A percentile compares a stretch with the other conserved stretches of the same genome.
phyloP scores from a whole-genome alignment of 164 flowering plant species.

The Chimonanthus salicifolius region DNA sequence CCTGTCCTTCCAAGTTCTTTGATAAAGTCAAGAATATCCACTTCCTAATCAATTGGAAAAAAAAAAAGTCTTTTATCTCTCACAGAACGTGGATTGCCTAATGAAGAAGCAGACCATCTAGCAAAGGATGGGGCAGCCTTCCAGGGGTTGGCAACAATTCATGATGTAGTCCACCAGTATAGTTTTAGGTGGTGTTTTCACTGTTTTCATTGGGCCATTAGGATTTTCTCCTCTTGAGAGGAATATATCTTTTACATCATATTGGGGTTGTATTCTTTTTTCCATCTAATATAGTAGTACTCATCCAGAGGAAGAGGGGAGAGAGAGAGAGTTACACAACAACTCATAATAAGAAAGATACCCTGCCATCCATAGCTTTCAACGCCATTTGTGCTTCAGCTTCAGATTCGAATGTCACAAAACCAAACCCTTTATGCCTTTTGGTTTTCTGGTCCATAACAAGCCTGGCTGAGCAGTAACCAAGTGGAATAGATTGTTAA shows the following conservation, averaged over 20 bases:
- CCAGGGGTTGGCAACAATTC: too few relatives aligned
- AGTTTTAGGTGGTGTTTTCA: not conserved
- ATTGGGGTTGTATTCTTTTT: not conserved
- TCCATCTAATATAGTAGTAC: not conserved
- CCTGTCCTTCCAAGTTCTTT: too few relatives aligned
- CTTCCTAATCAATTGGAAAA: too few relatives aligned
- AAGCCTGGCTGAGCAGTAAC: slow-evolving; percentile 42
- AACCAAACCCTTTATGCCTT: slow-evolving; percentile 83
- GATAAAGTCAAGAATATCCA: too few relatives aligned
- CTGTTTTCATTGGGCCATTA: not conserved
- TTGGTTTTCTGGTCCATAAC: slow-evolving; percentile 42
- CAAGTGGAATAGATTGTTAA: not conserved
- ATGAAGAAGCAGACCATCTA: too few relatives aligned
- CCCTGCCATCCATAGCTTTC: slow-evolving; percentile 71
- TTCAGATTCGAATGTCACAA: slow-evolving; percentile 56
- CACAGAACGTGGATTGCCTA: too few relatives aligned
- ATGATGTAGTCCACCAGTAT: not conserved
- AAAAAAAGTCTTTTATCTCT: too few relatives aligned
- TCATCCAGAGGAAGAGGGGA: not conserved
- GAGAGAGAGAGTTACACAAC: too few relatives aligned
- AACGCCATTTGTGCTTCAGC: slow-evolving; percentile 60
- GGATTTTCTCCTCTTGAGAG: not conserved
- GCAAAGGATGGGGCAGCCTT: too few relatives aligned
- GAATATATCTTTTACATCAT: not conserved
- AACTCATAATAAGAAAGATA: slow-evolving; percentile 13